Evolutionary conservation across 768 basidiomycete species (phyloP), one percentile per base, ranked within the genome.

Genomic region (Mycena polygramma): DNA sequence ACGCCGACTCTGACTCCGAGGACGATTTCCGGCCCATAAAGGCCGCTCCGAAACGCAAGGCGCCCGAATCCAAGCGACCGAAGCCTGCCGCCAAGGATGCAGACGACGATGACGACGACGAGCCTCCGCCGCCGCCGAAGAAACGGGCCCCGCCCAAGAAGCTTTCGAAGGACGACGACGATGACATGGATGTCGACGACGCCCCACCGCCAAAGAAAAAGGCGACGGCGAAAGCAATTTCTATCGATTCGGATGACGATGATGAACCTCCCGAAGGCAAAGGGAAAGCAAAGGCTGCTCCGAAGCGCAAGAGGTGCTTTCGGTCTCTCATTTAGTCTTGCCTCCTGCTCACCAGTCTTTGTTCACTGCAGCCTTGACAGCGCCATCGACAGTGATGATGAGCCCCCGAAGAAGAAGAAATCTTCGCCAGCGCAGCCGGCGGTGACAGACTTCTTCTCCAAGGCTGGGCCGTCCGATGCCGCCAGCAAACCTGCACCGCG

Each of bases 231-330:
- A 73, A 75, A 57, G 17, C 46, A 0, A 2, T 66, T n/a, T 45
- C 67, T 1, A 24, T 69, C 24, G 68, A 73, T 53, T 73, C 68
- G 0, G 72, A 69, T 58, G 67, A 69, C 43, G 72, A 57, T 36
- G 55, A 73, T 20, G 71, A 72, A 46, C 68, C 68, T n/a, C 68
- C 68, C 19, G 63, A 73, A 41, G 72, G 54, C 48, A 73, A 68
- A 57, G 83, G 77, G 45, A 90, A 88, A 72, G 83, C 80, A 3
- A 83, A 83, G 74, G 77, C 78, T 20, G 73, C 75, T 19, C 77
- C 81, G 52, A 94, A 94, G 80, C 89, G 92, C 51, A 95, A 94
- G 80, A 92, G 88, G 93, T 91, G 39, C 39, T 39, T 83, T 78
- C 8, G 4, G 17, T 10, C 13, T 11, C 2, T 65, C 43, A 4